Base-by-base conservation (phyloP, 202 grass and related monocot genomes). In the Thinopyrum obtusiflorum region DNA sequence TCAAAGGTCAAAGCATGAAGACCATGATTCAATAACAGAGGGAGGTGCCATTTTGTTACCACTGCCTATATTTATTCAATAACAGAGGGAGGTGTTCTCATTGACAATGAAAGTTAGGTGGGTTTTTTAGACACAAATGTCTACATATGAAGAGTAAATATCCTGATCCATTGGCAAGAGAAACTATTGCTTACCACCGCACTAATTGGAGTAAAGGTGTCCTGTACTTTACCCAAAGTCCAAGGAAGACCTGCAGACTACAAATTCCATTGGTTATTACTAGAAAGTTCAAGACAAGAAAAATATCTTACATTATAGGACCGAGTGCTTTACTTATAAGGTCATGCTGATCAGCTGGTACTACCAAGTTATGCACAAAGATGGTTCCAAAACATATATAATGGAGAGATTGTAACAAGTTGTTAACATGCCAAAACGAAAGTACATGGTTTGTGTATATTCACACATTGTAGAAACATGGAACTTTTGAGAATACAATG, bases 191-290 rank as follows among this genome's bases (percentile, higher is more conserved):
- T 96, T 96, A 99, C 97, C 82, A 96, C 90, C 57, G 88, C 73
- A 83, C 97, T 96, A 84, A 99, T 99, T 75, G 97, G 97, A 82
- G 97, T 96, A 83, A 99, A 99, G 1, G 97, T 99, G 80, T 99
- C 97, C 78, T 96, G 97, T 80, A 85, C 90, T 96, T 99, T 99
- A 65, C 88, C 97, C 83, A 95, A 88, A 85, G 92, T 94, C 97
- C 93, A 99, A 81, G 97, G 97, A 61, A 99, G 91, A 85, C 93
- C 93, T 88, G 88, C 92, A 80, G 88, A 81, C 97, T 96, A 81
- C 37, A 91, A 79, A 84, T 73, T 84, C 59, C 39, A 74, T 20
- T 37, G 33, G 53, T 82, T 77, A 51, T 66, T 76, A 9, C 53
- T 57, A 53, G 28, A 68, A 86, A 73, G 17, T 73, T 51, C 15